phyloP scores from a whole-genome alignment of 2,329 filamentous ascomycete species.

The Colletotrichum caudatum region DNA sequence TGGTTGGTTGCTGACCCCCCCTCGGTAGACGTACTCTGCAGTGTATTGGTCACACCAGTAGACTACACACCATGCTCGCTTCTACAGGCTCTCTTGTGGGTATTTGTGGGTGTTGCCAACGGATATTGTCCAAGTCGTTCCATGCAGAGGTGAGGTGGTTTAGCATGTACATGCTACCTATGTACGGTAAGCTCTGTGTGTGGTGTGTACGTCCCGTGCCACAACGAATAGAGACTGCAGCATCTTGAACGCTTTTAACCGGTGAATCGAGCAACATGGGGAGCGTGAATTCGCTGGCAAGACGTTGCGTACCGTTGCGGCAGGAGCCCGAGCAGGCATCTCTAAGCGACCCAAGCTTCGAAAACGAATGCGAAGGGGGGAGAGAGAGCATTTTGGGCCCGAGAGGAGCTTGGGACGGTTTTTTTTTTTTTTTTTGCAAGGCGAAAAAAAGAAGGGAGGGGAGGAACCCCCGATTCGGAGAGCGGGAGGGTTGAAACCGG shows the following conservation, averaged over 20 bases:
- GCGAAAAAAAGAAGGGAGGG: constrained; percentile 17
- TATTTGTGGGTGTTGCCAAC: constrained; percentile 16
- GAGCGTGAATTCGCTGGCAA: not conserved
- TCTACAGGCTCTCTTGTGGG: constrained; percentile 17
- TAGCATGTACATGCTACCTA: not conserved
- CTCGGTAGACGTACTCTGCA: not conserved
- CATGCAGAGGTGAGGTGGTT: constrained; percentile 22
- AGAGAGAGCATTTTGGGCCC: not conserved
- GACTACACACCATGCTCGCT: not conserved
- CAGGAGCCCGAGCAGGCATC: constrained; percentile 15
- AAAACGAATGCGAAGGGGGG: not conserved
- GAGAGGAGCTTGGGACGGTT: constrained; percentile 20
- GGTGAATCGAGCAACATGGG: not conserved
- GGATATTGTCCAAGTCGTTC: not conserved
- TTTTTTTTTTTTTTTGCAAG: not conserved
- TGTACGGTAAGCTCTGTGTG: not conserved
- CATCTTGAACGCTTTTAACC: constrained; percentile 4
- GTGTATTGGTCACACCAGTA: not conserved
- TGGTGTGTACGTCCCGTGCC: not conserved
- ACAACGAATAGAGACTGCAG: constrained; percentile 4
- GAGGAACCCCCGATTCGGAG: constrained; percentile 6
- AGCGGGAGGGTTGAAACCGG: constrained; percentile 1
- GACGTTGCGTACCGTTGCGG: not conserved
- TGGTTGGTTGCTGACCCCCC: not conserved
- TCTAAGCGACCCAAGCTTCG: not conserved